Evolutionary conservation across 164 flowering plant species (phyloP).

Genomic region (Buxus sempervirens): DNA sequence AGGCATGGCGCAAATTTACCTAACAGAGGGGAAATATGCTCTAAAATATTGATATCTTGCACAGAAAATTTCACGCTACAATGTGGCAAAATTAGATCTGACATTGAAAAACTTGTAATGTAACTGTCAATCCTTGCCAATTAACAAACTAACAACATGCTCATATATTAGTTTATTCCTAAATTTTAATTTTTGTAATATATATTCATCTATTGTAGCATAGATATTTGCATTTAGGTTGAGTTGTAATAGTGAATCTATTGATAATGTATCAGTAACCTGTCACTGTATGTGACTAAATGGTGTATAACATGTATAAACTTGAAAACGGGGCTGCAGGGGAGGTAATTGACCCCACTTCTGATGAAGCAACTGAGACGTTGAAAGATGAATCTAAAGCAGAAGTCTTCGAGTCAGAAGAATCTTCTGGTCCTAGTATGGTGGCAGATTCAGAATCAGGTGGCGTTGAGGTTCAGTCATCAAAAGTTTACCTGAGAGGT

Average conservation of each 20-base stretch:
- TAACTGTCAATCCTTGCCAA: too few species aligned
- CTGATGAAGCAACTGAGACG: conserved; percentile 24
- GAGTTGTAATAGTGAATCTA: not conserved
- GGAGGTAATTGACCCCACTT: conserved; percentile 46
- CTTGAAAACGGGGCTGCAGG: conserved; percentile 34
- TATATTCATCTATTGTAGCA: too few species aligned
- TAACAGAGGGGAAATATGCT: too few species aligned
- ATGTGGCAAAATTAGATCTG: too few species aligned
- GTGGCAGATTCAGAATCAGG: conserved; percentile 34
- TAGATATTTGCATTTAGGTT: too few species aligned
- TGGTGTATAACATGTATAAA: conserved; percentile 4
- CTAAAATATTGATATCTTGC: too few species aligned
- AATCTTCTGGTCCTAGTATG: conserved; percentile 39
- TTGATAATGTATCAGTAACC: not conserved
- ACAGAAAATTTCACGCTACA: too few species aligned
- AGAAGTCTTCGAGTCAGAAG: conserved; percentile 28
- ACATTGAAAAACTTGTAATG: too few species aligned
- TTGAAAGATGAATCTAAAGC: conserved; percentile 17
- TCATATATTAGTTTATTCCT: too few species aligned
- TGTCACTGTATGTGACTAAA: conserved; percentile 1
- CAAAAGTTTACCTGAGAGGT: conserved; percentile 41
- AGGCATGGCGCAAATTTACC: too few species aligned
- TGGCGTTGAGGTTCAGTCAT: conserved; percentile 43
- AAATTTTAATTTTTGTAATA: too few species aligned
- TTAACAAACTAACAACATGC: too few species aligned